Base-by-base conservation (phyloP, 1,284 basidiomycete genomes). In the Apiotrichum brassicae region DNA sequence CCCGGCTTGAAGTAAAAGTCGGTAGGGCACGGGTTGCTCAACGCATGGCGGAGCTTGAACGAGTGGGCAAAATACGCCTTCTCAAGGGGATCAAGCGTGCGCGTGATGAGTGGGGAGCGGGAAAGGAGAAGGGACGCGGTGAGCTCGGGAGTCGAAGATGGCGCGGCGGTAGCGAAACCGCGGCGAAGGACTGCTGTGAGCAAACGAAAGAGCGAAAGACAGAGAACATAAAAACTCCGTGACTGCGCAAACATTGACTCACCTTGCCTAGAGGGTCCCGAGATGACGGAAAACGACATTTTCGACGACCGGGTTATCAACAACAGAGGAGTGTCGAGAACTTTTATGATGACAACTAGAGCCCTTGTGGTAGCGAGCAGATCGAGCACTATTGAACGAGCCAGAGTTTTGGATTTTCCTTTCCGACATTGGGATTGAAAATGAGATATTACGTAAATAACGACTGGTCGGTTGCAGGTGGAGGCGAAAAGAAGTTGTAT, bases 1-100 rank as follows among this genome's bases (percentile, higher is more conserved):
- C 92, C 93, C 52, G 85, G 83, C 73, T 93, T 93, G 79, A 97
- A 97, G 78, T 95, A 97, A 72, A 95, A 94, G 37, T 90, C 84
- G 49, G 82, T 80, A 16, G 89, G 85, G 71, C 91, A 85, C 0
- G 93, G 92, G 65, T 92, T 91, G 66, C 86, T 84, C 36, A 97
- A 76, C 6, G 90, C 85, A 59, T 88, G 84, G 57, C 84, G 82
- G 57, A 97, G 81, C 46, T 85, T 81, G 11, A 82, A 78, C 67
- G 92, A 87, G 79, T 95, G 95, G 44, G 81, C 77, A 75, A 87
- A 86, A 75, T 90, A 95, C 12, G 90, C 83, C 60, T 79, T 76
- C 74, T 94, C 93, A 63, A 97, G 86, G 2, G 79, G 76, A 0
- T 81, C 83, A 0, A 84, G 87, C 0, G 83, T 81, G 33, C 83